These are phyloP conservation scores for Geranomyces variabilis DNA, from an alignment of 192 early-diverging fungal species.

Conservation along the genomic window DNA sequence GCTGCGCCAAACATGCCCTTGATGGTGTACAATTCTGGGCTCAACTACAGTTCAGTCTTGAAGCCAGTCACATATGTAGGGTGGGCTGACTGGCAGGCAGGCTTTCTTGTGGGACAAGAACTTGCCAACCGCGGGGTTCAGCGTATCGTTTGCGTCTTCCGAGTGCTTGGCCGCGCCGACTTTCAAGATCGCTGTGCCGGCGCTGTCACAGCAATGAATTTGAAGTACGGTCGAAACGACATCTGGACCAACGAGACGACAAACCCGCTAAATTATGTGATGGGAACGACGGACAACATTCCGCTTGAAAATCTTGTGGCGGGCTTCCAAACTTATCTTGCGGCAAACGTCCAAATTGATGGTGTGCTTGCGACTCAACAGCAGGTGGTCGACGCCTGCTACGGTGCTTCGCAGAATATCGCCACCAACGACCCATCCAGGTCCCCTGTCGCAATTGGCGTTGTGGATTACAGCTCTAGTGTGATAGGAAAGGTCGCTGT, in stretches of 20 bases:
- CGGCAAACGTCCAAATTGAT: not conserved
- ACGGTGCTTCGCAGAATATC: not conserved
- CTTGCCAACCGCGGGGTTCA: not conserved
- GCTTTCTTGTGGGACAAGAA: not conserved
- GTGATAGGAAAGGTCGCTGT: not conserved
- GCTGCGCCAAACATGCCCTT: slow-evolving; percentile 4
- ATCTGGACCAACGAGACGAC: not conserved
- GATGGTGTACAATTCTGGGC: not conserved
- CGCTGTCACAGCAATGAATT: slow-evolving; percentile 1
- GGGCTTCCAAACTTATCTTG: not conserved
- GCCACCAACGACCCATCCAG: slow-evolving; percentile 2
- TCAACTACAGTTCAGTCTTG: not conserved
- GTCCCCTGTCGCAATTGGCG: not conserved
- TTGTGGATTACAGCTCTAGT: slow-evolving; percentile 2
- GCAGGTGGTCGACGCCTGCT: not conserved
- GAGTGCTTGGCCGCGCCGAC: slow-evolving; percentile 1
- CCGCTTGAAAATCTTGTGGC: not conserved
- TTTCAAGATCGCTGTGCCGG: slow-evolving; percentile 7
- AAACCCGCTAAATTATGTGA: slow-evolving; percentile 7
- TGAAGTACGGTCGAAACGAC: slow-evolving; percentile 9
- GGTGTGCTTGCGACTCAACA: not conserved
- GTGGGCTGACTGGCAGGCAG: slow-evolving; percentile 4
- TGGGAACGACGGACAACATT: slow-evolving; percentile 8
- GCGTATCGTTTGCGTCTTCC: slow-evolving; percentile 5
- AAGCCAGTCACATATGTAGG: slow-evolving; percentile 2